phyloP scores from a whole-genome alignment of 768 basidiomycete genomes.

The Melanogaster broomeanus region DNA sequence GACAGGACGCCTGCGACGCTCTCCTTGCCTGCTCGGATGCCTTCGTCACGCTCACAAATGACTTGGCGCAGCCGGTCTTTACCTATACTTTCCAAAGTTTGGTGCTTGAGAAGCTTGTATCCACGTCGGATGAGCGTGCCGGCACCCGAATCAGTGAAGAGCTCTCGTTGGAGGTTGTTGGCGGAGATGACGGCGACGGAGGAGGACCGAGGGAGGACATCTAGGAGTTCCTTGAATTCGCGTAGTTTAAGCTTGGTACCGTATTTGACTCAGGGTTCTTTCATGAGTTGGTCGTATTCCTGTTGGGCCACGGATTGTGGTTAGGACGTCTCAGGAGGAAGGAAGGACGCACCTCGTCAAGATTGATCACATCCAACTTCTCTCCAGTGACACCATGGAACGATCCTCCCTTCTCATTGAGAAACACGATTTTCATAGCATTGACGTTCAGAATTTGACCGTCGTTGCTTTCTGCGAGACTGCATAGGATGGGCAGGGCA shows the following conservation, averaged over 20 bases:
- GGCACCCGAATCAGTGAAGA: slow-evolving; percentile 97
- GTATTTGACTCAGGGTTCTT: slow-evolving; percentile 98
- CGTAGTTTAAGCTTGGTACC: slow-evolving; percentile 99
- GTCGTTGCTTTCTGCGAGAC: slow-evolving; percentile 89
- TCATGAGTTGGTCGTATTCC: slow-evolving; percentile 97
- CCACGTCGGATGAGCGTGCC: slow-evolving; percentile 98
- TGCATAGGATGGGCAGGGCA: slow-evolving; percentile 93
- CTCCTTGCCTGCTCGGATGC: slow-evolving; percentile 77
- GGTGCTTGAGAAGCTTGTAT: slow-evolving; percentile 95
- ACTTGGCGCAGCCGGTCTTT: slow-evolving; percentile 94
- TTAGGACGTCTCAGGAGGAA: not conserved
- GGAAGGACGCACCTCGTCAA: slow-evolving; percentile 76
- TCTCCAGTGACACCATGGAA: slow-evolving; percentile 98
- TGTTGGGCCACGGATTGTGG: slow-evolving; percentile 26
- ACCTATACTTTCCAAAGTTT: slow-evolving; percentile 78
- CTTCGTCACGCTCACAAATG: slow-evolving; percentile 93
- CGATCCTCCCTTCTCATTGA: slow-evolving; percentile 97
- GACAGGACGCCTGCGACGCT: slow-evolving; percentile 84
- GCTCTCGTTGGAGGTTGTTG: slow-evolving; percentile 91
- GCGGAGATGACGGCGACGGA: slow-evolving; percentile 98
- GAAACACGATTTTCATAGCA: slow-evolving; percentile 96
- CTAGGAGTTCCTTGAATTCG: slow-evolving; percentile 98
- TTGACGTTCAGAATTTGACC: slow-evolving; percentile 99
- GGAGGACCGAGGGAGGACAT: slow-evolving; percentile 95
- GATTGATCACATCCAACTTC: slow-evolving; percentile 94